Evolutionary conservation across 2,329 filamentous ascomycete genomes (phyloP).

Genomic region (Sodiomyces alkalinus): DNA sequence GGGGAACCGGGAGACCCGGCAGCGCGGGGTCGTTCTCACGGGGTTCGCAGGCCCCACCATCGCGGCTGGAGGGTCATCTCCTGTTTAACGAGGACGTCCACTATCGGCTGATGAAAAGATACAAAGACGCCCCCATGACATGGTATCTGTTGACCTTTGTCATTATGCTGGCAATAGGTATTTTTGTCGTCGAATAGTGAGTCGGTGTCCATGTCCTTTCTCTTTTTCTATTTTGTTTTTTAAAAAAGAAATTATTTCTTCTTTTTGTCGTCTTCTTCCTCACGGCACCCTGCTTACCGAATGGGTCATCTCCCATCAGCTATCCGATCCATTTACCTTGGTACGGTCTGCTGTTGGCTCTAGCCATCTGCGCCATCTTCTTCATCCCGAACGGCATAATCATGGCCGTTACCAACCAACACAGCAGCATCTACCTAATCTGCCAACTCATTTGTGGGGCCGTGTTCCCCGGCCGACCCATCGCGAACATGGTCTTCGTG

Average conservation of each 20-base stretch:
- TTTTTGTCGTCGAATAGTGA: conserved; percentile 75
- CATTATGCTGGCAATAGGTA: conserved; percentile 62
- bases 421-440: conserved; percentile 74
- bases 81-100: conserved; percentile 68
- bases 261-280: too few relatives aligned
- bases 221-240: too few relatives aligned
- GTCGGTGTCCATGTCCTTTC: too few relatives aligned
- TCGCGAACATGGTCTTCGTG: conserved; percentile 88
- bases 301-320: conserved; percentile 22
- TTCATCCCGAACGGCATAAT: conserved; percentile 88
- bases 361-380: conserved; percentile 63
- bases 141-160: conserved; percentile 71
- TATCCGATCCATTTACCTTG: conserved; percentile 73
- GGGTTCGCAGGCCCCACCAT: too few relatives aligned
- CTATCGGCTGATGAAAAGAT: conserved; percentile 67
- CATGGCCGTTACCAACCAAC: conserved; percentile 85
- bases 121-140: conserved; percentile 63
- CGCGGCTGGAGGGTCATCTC: conserved; percentile 16
- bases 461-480: conserved; percentile 69
- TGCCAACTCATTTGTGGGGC: conserved; percentile 74
- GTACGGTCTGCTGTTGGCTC: conserved; percentile 69
- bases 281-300: conserved; percentile 1
- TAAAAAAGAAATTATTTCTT: neutral
- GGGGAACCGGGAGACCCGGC: conserved; percentile 5
- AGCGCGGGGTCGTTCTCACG: conserved; percentile 10